Conservation (phyloP, 1,284 basidiomycete genomes). For the Fistulinella staudtii region DNA sequence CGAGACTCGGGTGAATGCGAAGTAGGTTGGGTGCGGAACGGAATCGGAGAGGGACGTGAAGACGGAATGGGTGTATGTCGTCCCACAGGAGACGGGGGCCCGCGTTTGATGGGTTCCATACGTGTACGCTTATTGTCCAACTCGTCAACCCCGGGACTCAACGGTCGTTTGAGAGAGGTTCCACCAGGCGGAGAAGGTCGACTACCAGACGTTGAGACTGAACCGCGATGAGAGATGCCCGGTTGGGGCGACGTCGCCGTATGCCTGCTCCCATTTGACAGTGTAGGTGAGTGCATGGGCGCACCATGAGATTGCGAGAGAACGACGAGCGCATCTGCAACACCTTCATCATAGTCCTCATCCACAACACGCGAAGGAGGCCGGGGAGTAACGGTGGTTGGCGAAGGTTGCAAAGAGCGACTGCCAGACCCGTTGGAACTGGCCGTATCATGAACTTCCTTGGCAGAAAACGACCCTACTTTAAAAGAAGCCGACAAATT, state of each 20-base stretch:
- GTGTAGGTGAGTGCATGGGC: constrained; percentile 45
- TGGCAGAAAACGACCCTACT: constrained; percentile 33
- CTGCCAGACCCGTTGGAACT: constrained; percentile 60
- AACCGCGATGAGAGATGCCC: constrained; percentile 47
- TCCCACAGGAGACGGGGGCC: constrained; percentile 50
- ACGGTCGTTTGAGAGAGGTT: constrained; percentile 54
- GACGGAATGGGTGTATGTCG: constrained; percentile 50
- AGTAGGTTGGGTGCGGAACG: constrained; percentile 65
- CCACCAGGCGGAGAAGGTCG: constrained; percentile 47
- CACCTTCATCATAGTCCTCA: constrained; percentile 80
- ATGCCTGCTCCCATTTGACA: constrained; percentile 49
- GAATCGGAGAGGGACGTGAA: constrained; percentile 66
- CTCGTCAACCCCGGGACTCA: constrained; percentile 62
- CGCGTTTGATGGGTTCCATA: constrained; percentile 51
- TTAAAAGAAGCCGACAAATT: constrained; percentile 36
- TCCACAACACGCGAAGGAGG: constrained; percentile 65
- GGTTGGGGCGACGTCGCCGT: constrained; percentile 47
- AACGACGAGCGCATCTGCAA: constrained; percentile 67
- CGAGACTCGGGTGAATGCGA: constrained; percentile 63
- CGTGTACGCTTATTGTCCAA: constrained; percentile 59
- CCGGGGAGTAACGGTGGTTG: constrained; percentile 53
- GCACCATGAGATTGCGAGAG: constrained; percentile 39
- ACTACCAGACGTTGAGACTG: constrained; percentile 51
- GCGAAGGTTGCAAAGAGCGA: constrained; percentile 65
- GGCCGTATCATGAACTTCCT: constrained; percentile 54